Base-by-base conservation (phyloP, 2,329 filamentous ascomycete genomes). In the Daldinia sp. region DNA sequence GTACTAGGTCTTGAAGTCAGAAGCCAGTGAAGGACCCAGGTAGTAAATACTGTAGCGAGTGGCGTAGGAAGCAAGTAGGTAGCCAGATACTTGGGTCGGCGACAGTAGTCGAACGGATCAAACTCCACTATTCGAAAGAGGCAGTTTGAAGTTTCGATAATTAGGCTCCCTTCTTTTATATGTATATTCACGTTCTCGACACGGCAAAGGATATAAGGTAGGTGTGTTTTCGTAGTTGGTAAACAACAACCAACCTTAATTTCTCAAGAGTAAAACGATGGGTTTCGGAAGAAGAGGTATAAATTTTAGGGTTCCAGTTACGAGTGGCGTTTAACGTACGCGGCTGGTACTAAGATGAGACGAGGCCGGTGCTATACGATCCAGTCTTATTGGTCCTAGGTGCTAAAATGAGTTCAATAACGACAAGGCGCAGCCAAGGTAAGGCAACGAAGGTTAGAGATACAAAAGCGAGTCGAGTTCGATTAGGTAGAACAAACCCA, bases 121-220 rank as follows among this genome's bases (percentile, higher is more conserved):
- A 55, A 61, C 65, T 66, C 65, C 67, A 70, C 68, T 53, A 49
- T 51, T 45, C 29, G 63, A 41, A 63, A 30, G 48, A 34, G 48
- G 52, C 56, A 23, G 47, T 41, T 67, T 64, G n/a, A n/a, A n/a
- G n/a, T n/a, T n/a, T n/a, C n/a, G n/a, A n/a, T n/a, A n/a, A n/a
- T n/a, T n/a, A n/a, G n/a, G n/a, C n/a, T n/a, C n/a, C n/a, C n/a
- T n/a, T n/a, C n/a, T n/a, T n/a, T n/a, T n/a, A n/a, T n/a, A n/a
- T 59, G 37, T 51, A 57, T 21, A 19, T 50, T 52, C 23, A 29
- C 15, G 43, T 30, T 53, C 17, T 60, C 29, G 29, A 60, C 54
- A 53, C 41, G 51, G 55, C 39, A 35, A 55, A n/a, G n/a, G 47
- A 47, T 39, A 41, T 21, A 59, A 55, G 55, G 60, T 52, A 43